Percentiles rank a stretch among this genome's conserved stretches.
phyloP scores from a whole-genome alignment of 169 alveolate species.

The Plasmodium yoelii region DNA sequence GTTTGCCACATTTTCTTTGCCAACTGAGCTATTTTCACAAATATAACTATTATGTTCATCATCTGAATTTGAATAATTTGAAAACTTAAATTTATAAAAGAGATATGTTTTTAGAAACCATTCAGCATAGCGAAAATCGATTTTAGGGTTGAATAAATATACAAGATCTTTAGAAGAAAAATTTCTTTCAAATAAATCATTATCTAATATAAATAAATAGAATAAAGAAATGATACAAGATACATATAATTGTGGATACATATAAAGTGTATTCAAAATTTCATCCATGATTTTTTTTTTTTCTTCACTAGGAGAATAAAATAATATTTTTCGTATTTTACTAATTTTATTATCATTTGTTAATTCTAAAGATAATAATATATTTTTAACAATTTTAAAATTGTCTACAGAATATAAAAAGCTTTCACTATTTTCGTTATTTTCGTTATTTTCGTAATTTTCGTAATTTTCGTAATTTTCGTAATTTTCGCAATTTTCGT shows the following conservation, averaged over 20 bases:
- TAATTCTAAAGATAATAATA: constrained; percentile 35
- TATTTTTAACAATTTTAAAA: constrained; percentile 37
- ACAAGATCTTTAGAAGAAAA: constrained; percentile 30
- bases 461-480: neutral
- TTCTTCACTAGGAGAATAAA: constrained; percentile 48
- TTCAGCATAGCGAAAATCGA: constrained; percentile 62
- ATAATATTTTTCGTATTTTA: constrained; percentile 22
- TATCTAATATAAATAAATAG: constrained; percentile 50
- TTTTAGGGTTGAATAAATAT: constrained; percentile 32
- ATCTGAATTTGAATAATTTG: neutral
- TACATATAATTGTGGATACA: constrained; percentile 54
- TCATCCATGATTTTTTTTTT: constrained; percentile 53
- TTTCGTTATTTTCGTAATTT: neutral
- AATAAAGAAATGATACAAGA: constrained; percentile 35
- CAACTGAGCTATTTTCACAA: no score
- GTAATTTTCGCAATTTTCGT: neutral
- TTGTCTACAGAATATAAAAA: neutral
- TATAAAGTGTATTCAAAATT: constrained; percentile 29
- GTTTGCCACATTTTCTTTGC: no score
- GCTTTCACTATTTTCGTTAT: neutral
- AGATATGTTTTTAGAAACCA: constrained; percentile 58
- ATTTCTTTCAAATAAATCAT: constrained; percentile 37
- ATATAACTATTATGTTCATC: no score
- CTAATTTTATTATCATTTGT: constrained; percentile 53
- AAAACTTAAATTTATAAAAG: constrained; percentile 55